These are phyloP conservation scores for Raddia distichophylla DNA, from an alignment of 176 grass and related monocot genomes.

Conservation along the genomic window DNA sequence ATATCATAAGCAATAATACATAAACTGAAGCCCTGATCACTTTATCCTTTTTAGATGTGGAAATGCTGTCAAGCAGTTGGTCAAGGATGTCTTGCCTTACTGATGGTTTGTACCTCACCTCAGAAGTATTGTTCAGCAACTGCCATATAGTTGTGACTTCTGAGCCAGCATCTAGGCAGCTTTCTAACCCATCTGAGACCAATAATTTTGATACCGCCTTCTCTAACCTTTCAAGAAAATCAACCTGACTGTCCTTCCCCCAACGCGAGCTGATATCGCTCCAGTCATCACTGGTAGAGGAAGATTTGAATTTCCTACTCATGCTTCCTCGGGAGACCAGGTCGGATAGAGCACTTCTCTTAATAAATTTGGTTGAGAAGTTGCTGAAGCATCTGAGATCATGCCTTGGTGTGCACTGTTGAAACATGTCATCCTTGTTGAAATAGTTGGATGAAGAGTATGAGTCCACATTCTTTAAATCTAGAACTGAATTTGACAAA, in stretches of 20 bases:
- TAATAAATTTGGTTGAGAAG: constrained; percentile 81
- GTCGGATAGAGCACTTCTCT: constrained; percentile 58
- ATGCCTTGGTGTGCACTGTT: constrained; percentile 53
- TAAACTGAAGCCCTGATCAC: constrained; percentile 73
- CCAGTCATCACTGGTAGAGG: constrained; percentile 70
- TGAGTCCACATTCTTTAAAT: constrained; percentile 51
- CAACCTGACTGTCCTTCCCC: constrained; percentile 65
- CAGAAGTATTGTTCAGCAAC: constrained; percentile 64
- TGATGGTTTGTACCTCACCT: constrained; percentile 55
- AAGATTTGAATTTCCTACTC: constrained; percentile 62
- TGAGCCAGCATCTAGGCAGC: constrained; percentile 61
- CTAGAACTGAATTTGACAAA: constrained; percentile 62
- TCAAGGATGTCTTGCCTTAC: constrained; percentile 85
- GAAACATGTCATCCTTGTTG: constrained; percentile 47
- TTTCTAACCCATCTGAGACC: constrained; percentile 57
- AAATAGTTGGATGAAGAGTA: constrained; percentile 43
- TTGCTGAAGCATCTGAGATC: constrained; percentile 89
- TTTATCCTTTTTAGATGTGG: constrained; percentile 81
- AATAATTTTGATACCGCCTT: constrained; percentile 75
- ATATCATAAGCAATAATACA: constrained; percentile 86
- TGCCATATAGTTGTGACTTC: constrained; percentile 89
- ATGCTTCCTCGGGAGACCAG: constrained; percentile 73
- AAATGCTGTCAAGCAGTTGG: constrained; percentile 78
- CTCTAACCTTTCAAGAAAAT: constrained; percentile 79
- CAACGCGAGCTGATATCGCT: constrained; percentile 65